Evolutionary conservation across 2,329 filamentous ascomycete species (phyloP).

Genomic region (Xylariaceae sp.): DNA sequence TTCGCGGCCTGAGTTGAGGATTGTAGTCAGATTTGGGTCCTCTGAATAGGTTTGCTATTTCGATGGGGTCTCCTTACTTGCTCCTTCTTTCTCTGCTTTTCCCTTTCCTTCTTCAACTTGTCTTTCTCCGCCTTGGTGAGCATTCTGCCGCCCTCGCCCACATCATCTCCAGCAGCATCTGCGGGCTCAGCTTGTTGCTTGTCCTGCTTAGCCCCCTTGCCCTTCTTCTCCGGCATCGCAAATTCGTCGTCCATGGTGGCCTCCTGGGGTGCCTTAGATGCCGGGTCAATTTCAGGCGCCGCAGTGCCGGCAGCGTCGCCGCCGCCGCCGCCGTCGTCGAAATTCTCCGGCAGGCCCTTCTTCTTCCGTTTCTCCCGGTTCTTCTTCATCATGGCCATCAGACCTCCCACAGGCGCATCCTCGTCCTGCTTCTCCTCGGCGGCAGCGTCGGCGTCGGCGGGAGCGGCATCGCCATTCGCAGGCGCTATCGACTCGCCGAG

Average conservation of each 20-base stretch:
- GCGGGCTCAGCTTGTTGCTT: conserved; percentile 27
- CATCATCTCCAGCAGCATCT: conserved; percentile 37
- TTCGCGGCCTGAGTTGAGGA: conserved; percentile 67
- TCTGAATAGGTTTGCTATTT: too few relatives aligned
- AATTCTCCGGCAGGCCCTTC: conserved; percentile 70
- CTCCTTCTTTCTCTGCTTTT: conserved; percentile 97
- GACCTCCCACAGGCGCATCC: conserved; percentile 51
- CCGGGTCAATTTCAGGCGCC: conserved; percentile 41
- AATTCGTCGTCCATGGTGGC: conserved; percentile 82
- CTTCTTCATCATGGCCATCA: conserved; percentile 75
- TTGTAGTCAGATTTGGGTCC: too few relatives aligned
- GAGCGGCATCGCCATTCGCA: conserved; percentile 29
- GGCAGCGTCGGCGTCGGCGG: conserved; percentile 34
- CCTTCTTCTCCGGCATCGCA: conserved; percentile 69
- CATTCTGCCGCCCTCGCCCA: conserved; percentile 55
- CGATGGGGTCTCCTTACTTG: conserved; percentile 54
- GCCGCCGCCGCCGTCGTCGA: conserved; percentile 60
- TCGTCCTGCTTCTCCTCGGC: conserved; percentile 48
- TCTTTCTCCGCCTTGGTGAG: conserved; percentile 99
- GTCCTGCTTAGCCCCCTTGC: conserved; percentile 49
- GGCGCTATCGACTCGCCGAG: conserved; percentile 71
- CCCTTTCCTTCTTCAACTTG: conserved; percentile 89
- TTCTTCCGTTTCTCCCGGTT: conserved; percentile 84
- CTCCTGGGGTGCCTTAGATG: conserved; percentile 69
- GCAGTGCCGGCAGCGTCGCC: conserved; percentile 26